A percentile compares a stretch with the other conserved stretches of the same genome.
Conservation (phyloP, 345 rosid genomes). For the Gossypioides kirkii region DNA sequence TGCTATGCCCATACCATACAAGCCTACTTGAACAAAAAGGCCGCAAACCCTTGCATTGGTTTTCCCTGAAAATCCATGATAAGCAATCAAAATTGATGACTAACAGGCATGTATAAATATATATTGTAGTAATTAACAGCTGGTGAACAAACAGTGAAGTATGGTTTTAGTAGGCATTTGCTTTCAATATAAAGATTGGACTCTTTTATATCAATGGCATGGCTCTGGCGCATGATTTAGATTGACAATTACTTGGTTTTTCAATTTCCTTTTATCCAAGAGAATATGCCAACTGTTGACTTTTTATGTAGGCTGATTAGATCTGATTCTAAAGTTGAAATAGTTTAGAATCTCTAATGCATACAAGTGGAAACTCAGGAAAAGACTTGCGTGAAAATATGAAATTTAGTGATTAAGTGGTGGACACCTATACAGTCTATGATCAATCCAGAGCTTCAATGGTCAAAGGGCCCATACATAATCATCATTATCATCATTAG, state of each 20-base stretch:
- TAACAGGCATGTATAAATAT: neutral
- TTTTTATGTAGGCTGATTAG: neutral
- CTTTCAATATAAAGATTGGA: neutral
- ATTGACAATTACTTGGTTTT: neutral
- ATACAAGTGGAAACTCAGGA: slow-evolving; percentile 9
- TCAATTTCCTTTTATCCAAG: neutral
- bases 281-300: neutral
- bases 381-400: neutral
- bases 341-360: neutral
- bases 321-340: neutral
- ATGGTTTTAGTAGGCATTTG: neutral
- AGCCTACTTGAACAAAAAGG: slow-evolving; percentile 29
- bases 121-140: neutral
- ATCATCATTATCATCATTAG: neutral
- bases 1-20: slow-evolving; percentile 41
- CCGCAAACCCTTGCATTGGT: slow-evolving; percentile 32
- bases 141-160: neutral
- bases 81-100: neutral
- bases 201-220: neutral
- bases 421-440: neutral
- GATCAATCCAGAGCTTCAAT: neutral
- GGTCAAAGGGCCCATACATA: neutral
- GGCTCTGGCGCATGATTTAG: neutral
- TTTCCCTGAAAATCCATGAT: slow-evolving; percentile 29
- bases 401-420: neutral